Base-by-base conservation (phyloP, 83 land plant genomes). In the Larix sibirica region DNA sequence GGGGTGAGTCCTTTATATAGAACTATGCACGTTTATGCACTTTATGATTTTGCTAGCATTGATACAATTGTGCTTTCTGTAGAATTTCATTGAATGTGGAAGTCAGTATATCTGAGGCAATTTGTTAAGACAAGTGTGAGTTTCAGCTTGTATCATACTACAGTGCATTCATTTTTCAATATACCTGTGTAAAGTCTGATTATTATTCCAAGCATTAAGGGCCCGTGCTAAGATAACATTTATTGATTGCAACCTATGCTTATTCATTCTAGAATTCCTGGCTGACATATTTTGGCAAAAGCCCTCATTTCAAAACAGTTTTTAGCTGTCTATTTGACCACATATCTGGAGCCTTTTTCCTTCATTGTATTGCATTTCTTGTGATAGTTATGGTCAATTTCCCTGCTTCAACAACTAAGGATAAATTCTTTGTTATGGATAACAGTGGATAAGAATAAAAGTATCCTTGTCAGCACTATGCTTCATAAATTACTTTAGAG, bases 1-100 rank as follows among this genome's bases (percentile, higher is more conserved):
- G 94, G 94, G 83, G 94, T 92, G 83, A 77, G 85, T 83, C 77
- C 2, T 13, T 10, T 67, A 16, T 9, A 67, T 21, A 12, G 70
- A 67, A 31, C 24, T 67, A 2, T 28, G 4, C 33, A 28, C 18
- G 23, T 28, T 21, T 36, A 26, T 26, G 2, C 70, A 26, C 8
- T 4, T 12, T 40, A 0, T 66, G 16, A 26, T 66, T 20, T 0
- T 66, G 18, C 28, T 67, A 66, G 4, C 31, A 12, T 66, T 26
- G 42, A 40, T 13, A 6, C 33, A 28, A 13, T 67, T 14, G 26
- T 68, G 31, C 18, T 31, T 31, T 67, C 13, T 16, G 69, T 28
- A 66, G 36, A 66, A 33, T 66, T 10, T 66, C 4, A 28, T 66
- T 66, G 38, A 28, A 26, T 28, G 8, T 66, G 12, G 36, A 28